Evolutionary conservation across 2,329 filamentous ascomycete species (phyloP), one percentile per base, ranked within the genome.

Genomic region (Dendryphion nanum): DNA sequence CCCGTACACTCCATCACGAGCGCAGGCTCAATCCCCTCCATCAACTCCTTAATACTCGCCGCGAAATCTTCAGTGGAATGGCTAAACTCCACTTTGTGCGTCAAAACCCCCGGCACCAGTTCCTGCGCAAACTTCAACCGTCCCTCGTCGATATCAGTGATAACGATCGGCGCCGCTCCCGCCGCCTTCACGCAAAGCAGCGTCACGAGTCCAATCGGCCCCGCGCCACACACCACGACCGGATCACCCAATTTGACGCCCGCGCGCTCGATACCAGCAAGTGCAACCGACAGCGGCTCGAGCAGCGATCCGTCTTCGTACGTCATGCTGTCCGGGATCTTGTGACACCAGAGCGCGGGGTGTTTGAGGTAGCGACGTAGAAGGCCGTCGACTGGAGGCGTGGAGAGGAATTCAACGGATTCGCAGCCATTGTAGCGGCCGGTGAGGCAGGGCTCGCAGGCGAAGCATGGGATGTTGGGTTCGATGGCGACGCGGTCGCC

Each of bases 341-440:
- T 95, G 75, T 96, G 89, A 72, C 91, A 96, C 89, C 90, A 96
- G 34, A 85, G 76, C 15, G 90, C 89, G 3, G 89, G 90, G 73
- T 96, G 91, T 73, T 91, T 95, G 71, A 96, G 86, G 66, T 96
- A 96, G 66, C 91, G 82, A 53, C 91, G 81, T 54, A 97, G 76
- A 47, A 97, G 78, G 23, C 91, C 93, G 6, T 86, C 79, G 19
- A 95, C 82, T 10, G 93, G 91, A 6, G 93, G 91, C 3, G 93
- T 97, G 34, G 88, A 94, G 35, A 94, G 77, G 74, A 97, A 97
- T 38, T 78, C 73, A 49, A 96, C 89, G 36, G 75, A 77, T 57
- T 90, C 86, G 73, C 91, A 97, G 44, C 90, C 91, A 66, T 97
- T 97, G 77, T 97, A 97, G 55, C 89, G 85, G 41, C 91, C 91